Evolutionary conservation across 2,329 filamentous ascomycete species (phyloP), one percentile per base, ranked within the genome.

Genomic region (Karstenula rhodostoma): DNA sequence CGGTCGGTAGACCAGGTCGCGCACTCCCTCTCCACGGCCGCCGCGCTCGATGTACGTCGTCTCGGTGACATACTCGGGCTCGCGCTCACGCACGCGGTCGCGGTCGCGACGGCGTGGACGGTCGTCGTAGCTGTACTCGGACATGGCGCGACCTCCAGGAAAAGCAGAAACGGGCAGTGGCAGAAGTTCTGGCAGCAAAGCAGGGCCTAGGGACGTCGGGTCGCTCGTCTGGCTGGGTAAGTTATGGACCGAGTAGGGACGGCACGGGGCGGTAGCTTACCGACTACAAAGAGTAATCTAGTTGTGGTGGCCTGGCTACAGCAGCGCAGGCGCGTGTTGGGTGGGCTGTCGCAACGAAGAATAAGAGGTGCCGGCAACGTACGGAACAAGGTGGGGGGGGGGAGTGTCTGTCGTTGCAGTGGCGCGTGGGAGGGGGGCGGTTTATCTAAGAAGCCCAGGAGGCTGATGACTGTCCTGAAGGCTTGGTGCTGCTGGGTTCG

Each of bases 1-100:
- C 52, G 81, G 78, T 59, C 82, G 82, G 72, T 81, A 83, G 72
- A 83, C 82, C 56, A 84, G 78, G 64, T 84, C 82, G 56, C 80
- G 78, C 35, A 79, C 78, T 42, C 77, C 73, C 62, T 74, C 77
- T 56, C 78, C 80, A 33, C 69, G 72, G 74, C 81, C 67, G 77
- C 81, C 74, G 81, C 82, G 70, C 78, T 78, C 81, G 65, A 84
- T 80, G 75, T 83, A 84, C 40, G 81, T 83, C 57, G 81, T 82
- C 71, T 84, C 82, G 52, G 77, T 75, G 64, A 84, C 79, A 61
- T 82, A 83, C 63, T 84, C 82, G 19, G 82, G 82, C 71, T 83
- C 81, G 59, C 80, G 78, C 53, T 81, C 80, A 63, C 81, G 80
- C 56, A 76, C 70, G 53, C 60, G 74, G 57, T 78, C 35, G 12